Percentiles rank a stretch among this genome's conserved stretches.
Conservation (phyloP, 1,284 basidiomycete species). For the Pseudozyma hubeiensis region DNA sequence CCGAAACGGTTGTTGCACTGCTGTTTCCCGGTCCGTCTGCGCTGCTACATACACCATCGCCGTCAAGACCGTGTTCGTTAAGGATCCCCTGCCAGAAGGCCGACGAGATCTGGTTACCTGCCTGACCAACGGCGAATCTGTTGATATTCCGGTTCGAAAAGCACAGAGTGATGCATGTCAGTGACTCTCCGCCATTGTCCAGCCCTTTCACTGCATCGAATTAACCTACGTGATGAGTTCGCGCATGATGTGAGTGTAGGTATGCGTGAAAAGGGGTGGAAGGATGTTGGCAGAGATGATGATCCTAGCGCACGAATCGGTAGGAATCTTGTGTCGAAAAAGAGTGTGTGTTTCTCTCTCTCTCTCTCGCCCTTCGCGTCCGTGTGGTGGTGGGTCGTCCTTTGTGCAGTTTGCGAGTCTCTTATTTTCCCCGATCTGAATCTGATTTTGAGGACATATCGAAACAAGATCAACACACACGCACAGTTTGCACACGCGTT, state of each 20-base stretch:
- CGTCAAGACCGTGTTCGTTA: slow-evolving; percentile 67
- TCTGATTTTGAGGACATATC: neutral
- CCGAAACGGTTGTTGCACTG: too few species aligned
- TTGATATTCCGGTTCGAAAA: neutral
- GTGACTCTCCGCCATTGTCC: neutral
- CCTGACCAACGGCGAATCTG: slow-evolving; percentile 71
- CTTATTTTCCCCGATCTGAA: neutral
- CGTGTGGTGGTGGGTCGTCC: neutral
- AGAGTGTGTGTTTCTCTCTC: neutral
- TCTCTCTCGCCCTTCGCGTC: neutral
- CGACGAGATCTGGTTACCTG: slow-evolving; percentile 74
- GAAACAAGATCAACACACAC: slow-evolving; percentile 11
- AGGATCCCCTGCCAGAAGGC: slow-evolving; percentile 68
- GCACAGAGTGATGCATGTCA: slow-evolving; percentile 1
- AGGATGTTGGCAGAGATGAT: slow-evolving; percentile 13
- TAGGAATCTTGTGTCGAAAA: neutral
- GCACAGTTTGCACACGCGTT: slow-evolving; percentile 7
- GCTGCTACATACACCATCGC: slow-evolving; percentile 55
- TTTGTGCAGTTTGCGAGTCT: neutral
- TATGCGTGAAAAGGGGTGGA: neutral
- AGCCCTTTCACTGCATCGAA: neutral
- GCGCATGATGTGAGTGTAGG: slow-evolving; percentile 22
- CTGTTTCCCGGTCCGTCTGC: neutral
- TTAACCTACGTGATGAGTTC: slow-evolving; percentile 48
- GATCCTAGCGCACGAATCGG: slow-evolving; percentile 23